A percentile compares a stretch with the other conserved stretches of the same genome.
Conservation (phyloP, 2,329 filamentous ascomycete species). For the Raffaelea albimanens region DNA sequence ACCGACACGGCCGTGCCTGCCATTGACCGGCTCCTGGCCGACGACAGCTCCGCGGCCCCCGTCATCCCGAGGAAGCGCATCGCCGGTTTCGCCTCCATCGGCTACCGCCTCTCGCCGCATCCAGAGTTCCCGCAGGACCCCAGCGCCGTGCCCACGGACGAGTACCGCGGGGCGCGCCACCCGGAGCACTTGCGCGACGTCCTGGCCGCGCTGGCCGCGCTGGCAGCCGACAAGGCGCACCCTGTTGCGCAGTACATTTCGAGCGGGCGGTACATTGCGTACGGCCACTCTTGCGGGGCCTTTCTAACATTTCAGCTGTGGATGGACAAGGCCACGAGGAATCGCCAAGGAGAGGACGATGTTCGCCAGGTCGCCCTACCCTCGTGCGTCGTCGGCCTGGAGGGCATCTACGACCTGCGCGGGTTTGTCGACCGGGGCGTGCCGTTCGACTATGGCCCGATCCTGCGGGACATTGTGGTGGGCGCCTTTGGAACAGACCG, state of each 20-base stretch:
- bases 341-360: neutral
- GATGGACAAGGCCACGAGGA: slow-evolving; percentile 25
- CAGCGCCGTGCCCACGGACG: slow-evolving; percentile 21
- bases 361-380: slow-evolving; percentile 23
- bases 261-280: slow-evolving; percentile 39
- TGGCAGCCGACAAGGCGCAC: slow-evolving; percentile 29
- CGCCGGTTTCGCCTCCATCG: slow-evolving; percentile 53
- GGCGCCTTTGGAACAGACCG: slow-evolving; percentile 50
- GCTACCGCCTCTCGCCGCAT: slow-evolving; percentile 53
- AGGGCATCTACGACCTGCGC: slow-evolving; percentile 58
- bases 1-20: slow-evolving; percentile 35
- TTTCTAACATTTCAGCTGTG: slow-evolving; percentile 54
- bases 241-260: slow-evolving; percentile 9
- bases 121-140: slow-evolving; percentile 36
- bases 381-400: slow-evolving; percentile 47
- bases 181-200: slow-evolving; percentile 55
- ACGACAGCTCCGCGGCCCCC: slow-evolving; percentile 38
- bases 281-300: slow-evolving; percentile 55
- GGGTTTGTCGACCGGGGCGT: slow-evolving; percentile 37
- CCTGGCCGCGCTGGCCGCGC: slow-evolving; percentile 35
- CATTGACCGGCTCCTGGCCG: slow-evolving; percentile 7
- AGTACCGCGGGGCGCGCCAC: slow-evolving; percentile 37
- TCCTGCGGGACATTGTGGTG: slow-evolving; percentile 9
- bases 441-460: slow-evolving; percentile 38
- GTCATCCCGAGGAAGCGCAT: slow-evolving; percentile 23